These are phyloP conservation scores for Cyberlindnera veronae DNA, from an alignment of 805 yeast genomes.

Conservation along the genomic window DNA sequence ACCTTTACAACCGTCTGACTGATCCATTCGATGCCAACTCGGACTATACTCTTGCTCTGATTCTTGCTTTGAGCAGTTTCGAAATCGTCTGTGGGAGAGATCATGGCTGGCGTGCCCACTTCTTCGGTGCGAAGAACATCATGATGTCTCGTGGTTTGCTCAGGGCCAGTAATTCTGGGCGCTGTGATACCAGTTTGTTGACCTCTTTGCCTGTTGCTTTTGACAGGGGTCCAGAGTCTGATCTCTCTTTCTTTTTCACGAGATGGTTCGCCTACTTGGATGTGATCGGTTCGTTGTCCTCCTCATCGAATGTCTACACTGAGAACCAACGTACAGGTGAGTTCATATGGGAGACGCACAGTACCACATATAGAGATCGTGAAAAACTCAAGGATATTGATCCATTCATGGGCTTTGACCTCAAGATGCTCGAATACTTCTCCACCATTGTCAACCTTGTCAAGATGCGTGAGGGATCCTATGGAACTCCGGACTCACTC, in stretches of 20 bases:
- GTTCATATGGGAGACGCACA: slow-evolving; percentile 21
- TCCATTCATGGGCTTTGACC: slow-evolving; percentile 63
- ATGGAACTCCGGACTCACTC: slow-evolving; percentile 17
- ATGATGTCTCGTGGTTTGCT: slow-evolving; percentile 48
- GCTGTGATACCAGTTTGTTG: too few species aligned
- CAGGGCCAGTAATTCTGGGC: slow-evolving; percentile 29
- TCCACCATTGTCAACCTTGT: slow-evolving; percentile 45
- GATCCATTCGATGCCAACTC: slow-evolving; percentile 52
- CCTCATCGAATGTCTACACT: slow-evolving; percentile 35
- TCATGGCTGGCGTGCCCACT: slow-evolving; percentile 58
- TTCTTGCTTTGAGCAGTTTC: slow-evolving; percentile 54
- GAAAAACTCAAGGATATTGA: slow-evolving; percentile 45
- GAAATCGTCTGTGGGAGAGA: slow-evolving; percentile 46
- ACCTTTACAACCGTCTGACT: slow-evolving; percentile 46
- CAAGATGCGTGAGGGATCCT: slow-evolving; percentile 24
- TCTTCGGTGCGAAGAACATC: slow-evolving; percentile 65
- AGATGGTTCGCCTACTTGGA: slow-evolving; percentile 72
- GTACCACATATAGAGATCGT: slow-evolving; percentile 18
- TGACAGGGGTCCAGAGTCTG: slow-evolving; percentile 19
- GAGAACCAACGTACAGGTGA: slow-evolving; percentile 30
- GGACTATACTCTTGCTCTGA: slow-evolving; percentile 62
- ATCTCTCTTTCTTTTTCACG: slow-evolving; percentile 47
- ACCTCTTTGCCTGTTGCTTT: slow-evolving; percentile 10
- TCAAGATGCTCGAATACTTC: slow-evolving; percentile 54
- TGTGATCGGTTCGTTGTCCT: slow-evolving; percentile 57